Base-by-base conservation (phyloP, 495 filamentous ascomycete species). In the Talaromyces thailandensis region DNA sequence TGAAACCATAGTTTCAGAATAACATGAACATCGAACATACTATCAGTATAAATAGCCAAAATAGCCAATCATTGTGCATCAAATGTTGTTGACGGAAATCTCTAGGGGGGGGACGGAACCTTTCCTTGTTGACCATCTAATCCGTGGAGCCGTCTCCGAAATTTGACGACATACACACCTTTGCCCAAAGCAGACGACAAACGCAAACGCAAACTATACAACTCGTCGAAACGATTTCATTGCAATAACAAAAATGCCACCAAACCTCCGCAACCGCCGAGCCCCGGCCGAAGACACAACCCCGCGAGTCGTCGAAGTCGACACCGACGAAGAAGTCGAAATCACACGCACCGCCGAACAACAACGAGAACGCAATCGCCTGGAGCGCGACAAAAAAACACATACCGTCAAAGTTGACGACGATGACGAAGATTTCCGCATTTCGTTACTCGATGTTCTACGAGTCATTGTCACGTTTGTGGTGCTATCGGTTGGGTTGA, bases 391-490 rank as follows among this genome's bases (percentile, higher is more conserved):
- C 25, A 50, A 35, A 1, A 61, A 61, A 28, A 21, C 2, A 2
- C 18, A 21, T 21, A 18, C 26, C n/a, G 40, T 29, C 6, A 61
- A 61, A 51, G 24, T 14, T 6, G 59, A 62, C 21, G 52, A 62
- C 24, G 61, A 62, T 11, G 62, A 62, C 43, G 53, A 56, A 9
- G 35, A 68, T 16, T 65, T 35, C 55, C 70, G 69, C 35, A 80
- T 87, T 71, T 79, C 82, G 61, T 69, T 86, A 58, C 61, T 93
- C 50, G 94, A 98, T 75, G 73, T 93, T 57, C 69, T 94, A 58
- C 87, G 93, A 61, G 78, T 94, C 6, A 64, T 96, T 23, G 81
- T 79, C 6, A 88, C 89, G 29, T 71, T 94, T 18, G 64, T 90
- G 55, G 68, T 94, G 53, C 82, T 90, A 53, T 89, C 84, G 24